Conservation (phyloP, 208 protist genomes). For the Porcisia deanei region DNA sequence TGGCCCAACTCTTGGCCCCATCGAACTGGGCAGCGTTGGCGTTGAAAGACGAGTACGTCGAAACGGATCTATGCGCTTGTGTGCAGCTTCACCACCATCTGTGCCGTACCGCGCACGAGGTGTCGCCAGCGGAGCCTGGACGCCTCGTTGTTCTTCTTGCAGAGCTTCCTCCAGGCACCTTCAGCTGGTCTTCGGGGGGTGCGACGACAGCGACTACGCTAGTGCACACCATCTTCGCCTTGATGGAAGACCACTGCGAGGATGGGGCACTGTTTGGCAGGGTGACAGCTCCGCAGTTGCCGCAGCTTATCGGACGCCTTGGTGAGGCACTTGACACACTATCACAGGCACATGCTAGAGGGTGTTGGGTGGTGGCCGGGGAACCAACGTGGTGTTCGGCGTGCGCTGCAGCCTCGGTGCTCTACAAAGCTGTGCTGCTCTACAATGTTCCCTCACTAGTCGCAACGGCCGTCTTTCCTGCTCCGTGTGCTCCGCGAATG, state of each 20-base stretch:
- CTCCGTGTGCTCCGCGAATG: neutral
- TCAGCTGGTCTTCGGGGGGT: slow-evolving; percentile 15
- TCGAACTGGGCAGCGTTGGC: slow-evolving; percentile 12
- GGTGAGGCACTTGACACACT: slow-evolving; percentile 23
- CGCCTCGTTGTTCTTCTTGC: slow-evolving; percentile 10
- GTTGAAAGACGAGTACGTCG: slow-evolving; percentile 10
- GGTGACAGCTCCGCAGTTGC: slow-evolving; percentile 25
- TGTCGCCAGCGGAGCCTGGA: slow-evolving; percentile 1
- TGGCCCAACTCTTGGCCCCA: slow-evolving; percentile 17
- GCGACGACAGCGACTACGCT: slow-evolving; percentile 7
- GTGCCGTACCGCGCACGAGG: slow-evolving; percentile 3
- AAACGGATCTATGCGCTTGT: slow-evolving; percentile 6
- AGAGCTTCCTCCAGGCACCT: slow-evolving; percentile 20
- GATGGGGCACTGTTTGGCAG: slow-evolving; percentile 18
- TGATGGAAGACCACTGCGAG: slow-evolving; percentile 10
- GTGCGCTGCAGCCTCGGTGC: slow-evolving; percentile 13
- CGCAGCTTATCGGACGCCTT: slow-evolving; percentile 21
- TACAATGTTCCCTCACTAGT: slow-evolving; percentile 12
- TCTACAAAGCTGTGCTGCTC: slow-evolving; percentile 15
- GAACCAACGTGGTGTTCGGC: slow-evolving; percentile 21
- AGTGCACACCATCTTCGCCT: slow-evolving; percentile 15
- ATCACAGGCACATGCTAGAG: neutral
- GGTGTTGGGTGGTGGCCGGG: slow-evolving; percentile 13
- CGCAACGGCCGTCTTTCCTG: slow-evolving; percentile 18
- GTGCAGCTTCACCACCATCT: slow-evolving; percentile 21